Base-by-base conservation (phyloP, 2,329 filamentous ascomycete genomes). In the Apiospora koreana region DNA sequence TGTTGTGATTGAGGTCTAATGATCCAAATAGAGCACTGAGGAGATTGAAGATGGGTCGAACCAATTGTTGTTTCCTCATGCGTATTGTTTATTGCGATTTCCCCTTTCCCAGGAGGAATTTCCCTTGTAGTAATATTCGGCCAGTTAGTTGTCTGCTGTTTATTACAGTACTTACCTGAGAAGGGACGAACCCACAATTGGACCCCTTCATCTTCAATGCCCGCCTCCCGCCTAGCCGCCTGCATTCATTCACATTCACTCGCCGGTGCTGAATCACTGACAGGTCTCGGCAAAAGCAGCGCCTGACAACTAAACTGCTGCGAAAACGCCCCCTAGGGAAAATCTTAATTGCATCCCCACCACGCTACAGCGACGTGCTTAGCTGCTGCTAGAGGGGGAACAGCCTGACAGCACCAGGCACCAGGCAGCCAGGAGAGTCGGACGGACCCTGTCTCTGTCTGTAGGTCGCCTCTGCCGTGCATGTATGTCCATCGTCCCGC, bases 121-220 rank as follows among this genome's bases (percentile, higher is more conserved):
- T 58, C 50, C 50, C 25, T 35, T 58, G 16, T n/a, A 58, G 18
- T 58, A 35, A 58, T 35, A 16, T 54, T 54, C 48, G 48, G 48
- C 48, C 48, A n/a, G n/a, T n/a, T n/a, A 31, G 25, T 54, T 31
- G 48, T 54, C 48, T 28, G 48, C 48, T 54, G 48, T 54, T 54
- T 41, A 41, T 41, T 41, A 9, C 4, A 8, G 4, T 41, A 25
- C n/a, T n/a, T n/a, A n/a, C n/a, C n/a, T n/a, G 48, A 25, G 54
- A 62, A 23, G 28, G 54, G 31, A 62, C 35, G 54, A 62, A 62
- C 54, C 54, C 54, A 62, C 54, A 43, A 43, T 14, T 38, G 54
- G 54, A 62, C 54, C 54, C 31, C 54, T 62, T 62, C 54, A 38
- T 62, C 54, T 62, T 62, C 54, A 62, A 62, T 62, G 54, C 54